phyloP scores from a whole-genome alignment of 2,329 filamentous ascomycete species.

The Neopestalotiopsis sp. region DNA sequence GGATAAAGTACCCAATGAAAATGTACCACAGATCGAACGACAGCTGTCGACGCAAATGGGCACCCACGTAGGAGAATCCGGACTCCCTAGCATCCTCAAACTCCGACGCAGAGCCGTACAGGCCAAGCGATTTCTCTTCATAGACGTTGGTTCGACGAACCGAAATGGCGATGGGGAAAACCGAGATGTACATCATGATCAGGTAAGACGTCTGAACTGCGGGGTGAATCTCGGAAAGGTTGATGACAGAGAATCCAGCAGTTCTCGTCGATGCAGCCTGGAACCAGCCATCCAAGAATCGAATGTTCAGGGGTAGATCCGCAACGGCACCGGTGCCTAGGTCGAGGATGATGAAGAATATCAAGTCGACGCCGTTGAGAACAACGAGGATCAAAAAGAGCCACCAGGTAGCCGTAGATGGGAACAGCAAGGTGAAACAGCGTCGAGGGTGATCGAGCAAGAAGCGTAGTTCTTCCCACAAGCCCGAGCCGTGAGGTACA shows the following conservation, averaged over 20 bases:
- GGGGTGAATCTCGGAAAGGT: slow-evolving; percentile 79
- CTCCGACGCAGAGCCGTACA: slow-evolving; percentile 65
- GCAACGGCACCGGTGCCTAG: slow-evolving; percentile 75
- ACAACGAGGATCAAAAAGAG: slow-evolving; percentile 84
- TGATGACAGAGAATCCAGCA: slow-evolving; percentile 86
- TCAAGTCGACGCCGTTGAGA: slow-evolving; percentile 83
- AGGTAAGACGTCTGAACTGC: slow-evolving; percentile 93
- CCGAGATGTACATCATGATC: slow-evolving; percentile 99
- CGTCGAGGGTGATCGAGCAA: slow-evolving; percentile 92
- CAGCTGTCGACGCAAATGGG: slow-evolving; percentile 89
- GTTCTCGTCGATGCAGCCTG: slow-evolving; percentile 90
- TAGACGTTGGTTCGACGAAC: slow-evolving; percentile 95
- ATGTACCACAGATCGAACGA: slow-evolving; percentile 99
- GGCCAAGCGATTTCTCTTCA: slow-evolving; percentile 85
- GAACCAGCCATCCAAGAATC: slow-evolving; percentile 86
- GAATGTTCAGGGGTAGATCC: slow-evolving; percentile 71
- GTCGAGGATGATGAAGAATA: slow-evolving; percentile 93
- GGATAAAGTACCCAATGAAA: slow-evolving; percentile 90
- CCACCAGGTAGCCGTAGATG: slow-evolving; percentile 92
- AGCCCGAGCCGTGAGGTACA: slow-evolving; percentile 66
- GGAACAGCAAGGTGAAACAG: slow-evolving; percentile 95
- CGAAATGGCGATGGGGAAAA: slow-evolving; percentile 95
- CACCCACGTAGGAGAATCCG: slow-evolving; percentile 83
- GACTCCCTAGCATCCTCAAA: slow-evolving; percentile 56
- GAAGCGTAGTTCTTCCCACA: slow-evolving; percentile 92